Evolutionary conservation across 202 grass and related monocot genomes (phyloP), one percentile per base, ranked within the genome.

Genomic region (Elaeis oleifera): DNA sequence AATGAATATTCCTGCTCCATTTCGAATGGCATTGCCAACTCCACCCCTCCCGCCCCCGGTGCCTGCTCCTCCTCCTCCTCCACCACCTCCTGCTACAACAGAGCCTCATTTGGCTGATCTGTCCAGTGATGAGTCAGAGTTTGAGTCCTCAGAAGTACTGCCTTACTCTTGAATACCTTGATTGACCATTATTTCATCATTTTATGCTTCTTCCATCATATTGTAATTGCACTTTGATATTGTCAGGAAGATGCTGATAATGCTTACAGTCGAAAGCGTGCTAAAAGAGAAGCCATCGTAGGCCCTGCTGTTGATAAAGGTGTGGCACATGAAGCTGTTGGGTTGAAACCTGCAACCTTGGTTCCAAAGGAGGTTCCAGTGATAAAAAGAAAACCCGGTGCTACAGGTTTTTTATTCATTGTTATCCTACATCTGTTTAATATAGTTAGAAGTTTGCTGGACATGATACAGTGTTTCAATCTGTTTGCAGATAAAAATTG

Each of bases 1-100:
- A 59, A 91, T 96, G 92, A 89, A 91, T 54, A 77, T 96, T 74
- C 92, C 92, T 59, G 87, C 92, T 61, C 92, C 92, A 69, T 97
- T 97, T 89, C 77, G 87, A 18, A 90, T 88, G 83, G 91, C 84
- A 70, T 79, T 96, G 65, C 91, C 86, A 36, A 96, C 84, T 25
- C 91, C 91, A 68, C 91, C 91, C 5, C 64, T 96, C 54, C 83
- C 83, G 8, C 85, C 73, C 27, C 78, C 78, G 75, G 74, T 78
- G 32, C 75, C 76, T 57, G 79, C 79, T 60, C 76, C 81, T 70
- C 60, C 81, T 70, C 60, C 77, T 25, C 78, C 80, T 27, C 77
- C 80, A 25, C 70, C 50, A 51, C 72, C 76, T 18, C 79, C 74
- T 52, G 58, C 50, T 1, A 21, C 49, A 5, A 61, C 64, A 68